These are phyloP conservation scores for Dictyostelium purpureum DNA, from an alignment of 78 protist genomes.

Conservation along the genomic window DNA sequence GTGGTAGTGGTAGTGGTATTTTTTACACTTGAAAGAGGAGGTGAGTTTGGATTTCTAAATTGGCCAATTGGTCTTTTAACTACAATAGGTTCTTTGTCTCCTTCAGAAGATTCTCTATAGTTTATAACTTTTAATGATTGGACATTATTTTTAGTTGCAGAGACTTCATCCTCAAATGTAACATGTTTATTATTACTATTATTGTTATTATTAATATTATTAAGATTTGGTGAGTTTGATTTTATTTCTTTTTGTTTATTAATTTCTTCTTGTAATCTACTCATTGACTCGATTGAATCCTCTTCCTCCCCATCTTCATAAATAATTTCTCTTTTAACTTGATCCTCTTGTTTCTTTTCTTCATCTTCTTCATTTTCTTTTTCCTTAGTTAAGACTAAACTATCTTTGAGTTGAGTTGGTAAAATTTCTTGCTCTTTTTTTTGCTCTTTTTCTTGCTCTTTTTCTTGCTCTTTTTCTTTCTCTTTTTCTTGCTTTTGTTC, in stretches of 20 bases:
- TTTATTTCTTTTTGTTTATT: neutral
- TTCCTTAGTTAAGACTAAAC: neutral
- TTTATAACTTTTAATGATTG: slow-evolving; percentile 3
- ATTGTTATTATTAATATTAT: neutral
- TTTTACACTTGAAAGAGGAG: no score
- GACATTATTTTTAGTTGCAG: neutral
- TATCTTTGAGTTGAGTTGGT: neutral
- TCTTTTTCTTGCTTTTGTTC: neutral
- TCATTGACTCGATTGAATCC: neutral
- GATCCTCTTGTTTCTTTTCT: neutral
- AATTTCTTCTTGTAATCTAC: neutral
- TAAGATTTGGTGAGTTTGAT: neutral
- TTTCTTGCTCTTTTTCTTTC: neutral
- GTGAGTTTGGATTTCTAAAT: no score
- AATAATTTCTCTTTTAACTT: no score
- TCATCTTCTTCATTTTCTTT: no score
- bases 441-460: neutral
- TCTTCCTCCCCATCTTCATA: no score
- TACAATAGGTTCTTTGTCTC: neutral
- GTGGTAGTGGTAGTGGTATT: neutral
- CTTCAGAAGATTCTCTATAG: neutral
- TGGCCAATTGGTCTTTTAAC: no score
- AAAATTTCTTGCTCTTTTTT: neutral
- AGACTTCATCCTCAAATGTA: no score
- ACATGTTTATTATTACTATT: neutral